Base-by-base conservation (phyloP, 441 rosid genomes). In the Hypseocharis bilobata region DNA sequence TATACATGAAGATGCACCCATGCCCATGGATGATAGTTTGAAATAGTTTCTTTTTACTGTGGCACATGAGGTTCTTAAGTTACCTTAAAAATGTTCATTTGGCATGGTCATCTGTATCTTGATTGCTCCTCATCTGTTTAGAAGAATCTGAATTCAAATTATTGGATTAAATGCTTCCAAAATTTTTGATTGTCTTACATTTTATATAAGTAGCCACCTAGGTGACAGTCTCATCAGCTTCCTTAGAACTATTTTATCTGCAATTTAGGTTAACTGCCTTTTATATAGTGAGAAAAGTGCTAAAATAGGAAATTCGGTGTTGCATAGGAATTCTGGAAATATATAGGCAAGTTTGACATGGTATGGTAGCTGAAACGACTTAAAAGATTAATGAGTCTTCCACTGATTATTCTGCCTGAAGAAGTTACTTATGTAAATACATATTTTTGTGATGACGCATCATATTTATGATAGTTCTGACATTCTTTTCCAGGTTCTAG, bases 401-500 rank as follows among this genome's bases (percentile, higher is more conserved):
- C 16, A 3, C 60, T 1, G 4, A 23, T 63, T 49, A 49, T 67
- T 57, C 4, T 60, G 27, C 10, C 29, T 22, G 29, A 26, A 54
- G 27, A 23, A 54, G 3, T n/a, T 10, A 44, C 4, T 10, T 10
- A 13, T 23, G 25, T 17, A 25, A 17, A 23, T 55, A 10, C 34
- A 55, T 11, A 26, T 69, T 6, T 64, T 64, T 34, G 6, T 26
- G 14, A 19, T 47, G 34, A 23, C 14, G 20, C 6, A 52, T 38
- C n/a, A 25, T 11, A 25, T 40, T 29, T 26, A 55, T 70, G 65
- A 70, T n/a, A 60, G 3, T 63, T 69, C 22, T 38, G 6, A 62
- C 61, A 67, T 68, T 30, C 40, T 64, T 72, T 70, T 75, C 64
- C 86, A 94, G 99, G 99, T 94, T 76, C 77, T 94, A 74, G 98